Percentiles rank a stretch among this genome's conserved stretches.
Conservation (phyloP, 345 rosid species). For the Eucalyptus guilfoylei region DNA sequence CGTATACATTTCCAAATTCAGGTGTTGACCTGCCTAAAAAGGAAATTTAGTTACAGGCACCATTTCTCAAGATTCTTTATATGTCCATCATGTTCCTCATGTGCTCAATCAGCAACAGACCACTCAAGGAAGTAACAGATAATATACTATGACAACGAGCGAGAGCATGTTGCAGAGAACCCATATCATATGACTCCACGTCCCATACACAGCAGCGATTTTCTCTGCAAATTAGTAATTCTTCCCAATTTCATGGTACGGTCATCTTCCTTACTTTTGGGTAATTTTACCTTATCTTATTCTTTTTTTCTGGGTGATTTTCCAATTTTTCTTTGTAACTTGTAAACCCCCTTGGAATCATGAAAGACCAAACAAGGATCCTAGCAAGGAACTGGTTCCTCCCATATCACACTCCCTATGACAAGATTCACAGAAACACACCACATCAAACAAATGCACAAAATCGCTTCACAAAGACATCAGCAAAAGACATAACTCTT, state of each 20-base stretch:
- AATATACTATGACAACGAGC: not conserved
- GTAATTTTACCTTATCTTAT: not conserved
- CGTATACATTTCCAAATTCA: not conserved
- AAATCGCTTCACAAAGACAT: not conserved
- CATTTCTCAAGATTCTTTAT: not conserved
- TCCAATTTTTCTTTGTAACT: not conserved
- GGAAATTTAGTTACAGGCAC: not conserved
- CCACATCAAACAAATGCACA: not conserved
- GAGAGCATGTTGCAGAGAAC: not conserved
- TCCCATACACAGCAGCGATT: not conserved
- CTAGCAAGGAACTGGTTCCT: not conserved
- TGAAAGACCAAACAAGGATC: not conserved
- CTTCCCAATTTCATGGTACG: not conserved
- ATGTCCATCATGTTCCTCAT: not conserved
- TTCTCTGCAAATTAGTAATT: not conserved
- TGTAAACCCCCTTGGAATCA: not conserved
- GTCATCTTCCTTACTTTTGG: not conserved
- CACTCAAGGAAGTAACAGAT: not conserved
- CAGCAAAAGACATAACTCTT: not conserved
- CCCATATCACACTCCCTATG: not conserved
- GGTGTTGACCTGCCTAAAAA: not conserved
- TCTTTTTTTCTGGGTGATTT: fast-evolving
- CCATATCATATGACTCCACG: not conserved
- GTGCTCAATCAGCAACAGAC: not conserved
- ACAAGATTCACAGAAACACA: not conserved